A percentile compares a stretch with the other conserved stretches of the same genome.
phyloP scores from a whole-genome alignment of 768 basidiomycete genomes.

The Pisolithus sp. region DNA sequence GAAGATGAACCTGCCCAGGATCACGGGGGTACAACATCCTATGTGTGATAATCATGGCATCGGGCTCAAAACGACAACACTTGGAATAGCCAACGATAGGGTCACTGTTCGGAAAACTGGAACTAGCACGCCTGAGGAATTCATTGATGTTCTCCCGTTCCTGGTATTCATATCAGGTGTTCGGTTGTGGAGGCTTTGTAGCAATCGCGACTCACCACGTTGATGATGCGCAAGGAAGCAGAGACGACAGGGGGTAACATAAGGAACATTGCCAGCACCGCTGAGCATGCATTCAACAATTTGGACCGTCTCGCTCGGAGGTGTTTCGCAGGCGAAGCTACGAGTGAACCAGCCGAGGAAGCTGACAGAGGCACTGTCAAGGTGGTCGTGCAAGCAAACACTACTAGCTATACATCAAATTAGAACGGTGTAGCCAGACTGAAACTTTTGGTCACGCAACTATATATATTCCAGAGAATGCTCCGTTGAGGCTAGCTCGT shows the following conservation, averaged over 20 bases:
- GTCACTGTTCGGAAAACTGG: constrained; percentile 42
- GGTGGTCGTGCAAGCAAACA: constrained; percentile 61
- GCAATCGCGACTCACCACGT: constrained; percentile 29
- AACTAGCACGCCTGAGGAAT: constrained; percentile 5
- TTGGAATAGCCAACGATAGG: constrained; percentile 54
- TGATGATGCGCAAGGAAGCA: constrained; percentile 34
- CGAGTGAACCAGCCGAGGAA: constrained; percentile 41
- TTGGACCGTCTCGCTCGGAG: constrained; percentile 52
- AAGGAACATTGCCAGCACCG: constrained; percentile 41
- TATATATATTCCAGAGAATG: constrained; percentile 55
- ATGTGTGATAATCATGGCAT: constrained; percentile 42
- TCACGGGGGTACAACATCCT: constrained; percentile 27
- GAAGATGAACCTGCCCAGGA: constrained; percentile 40
- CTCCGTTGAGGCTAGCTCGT: constrained; percentile 37
- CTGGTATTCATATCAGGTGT: constrained; percentile 7
- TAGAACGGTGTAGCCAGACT: background rate
- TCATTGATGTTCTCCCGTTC: constrained; percentile 4
- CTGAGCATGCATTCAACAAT: constrained; percentile 45
- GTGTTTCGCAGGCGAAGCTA: constrained; percentile 29
- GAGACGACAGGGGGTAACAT: constrained; percentile 55
- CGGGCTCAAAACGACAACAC: constrained; percentile 50
- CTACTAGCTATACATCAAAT: constrained; percentile 37
- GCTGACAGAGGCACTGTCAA: constrained; percentile 62
- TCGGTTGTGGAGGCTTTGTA: constrained; percentile 16
- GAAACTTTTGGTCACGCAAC: constrained; percentile 34